These are phyloP conservation scores for Balamuthia mandrillaris DNA, from an alignment of 208 protist species.

Conservation along the genomic window DNA sequence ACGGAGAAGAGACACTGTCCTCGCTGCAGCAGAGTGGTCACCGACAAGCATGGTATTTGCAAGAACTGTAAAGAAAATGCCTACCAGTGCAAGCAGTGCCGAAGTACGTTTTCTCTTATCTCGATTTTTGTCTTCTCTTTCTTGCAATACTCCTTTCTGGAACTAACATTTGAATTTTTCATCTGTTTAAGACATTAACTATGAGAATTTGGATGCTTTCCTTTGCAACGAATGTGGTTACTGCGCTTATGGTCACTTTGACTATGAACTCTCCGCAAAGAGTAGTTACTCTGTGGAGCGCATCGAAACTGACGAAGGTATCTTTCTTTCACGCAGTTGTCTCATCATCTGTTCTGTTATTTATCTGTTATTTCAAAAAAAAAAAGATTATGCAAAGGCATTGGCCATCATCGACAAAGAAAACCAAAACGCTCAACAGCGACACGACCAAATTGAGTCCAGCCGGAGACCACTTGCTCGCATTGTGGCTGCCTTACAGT, in stretches of 20 bases:
- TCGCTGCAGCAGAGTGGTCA: slow-evolving; percentile 64
- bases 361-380: too few species aligned
- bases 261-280: slow-evolving; percentile 43
- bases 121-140: too few species aligned
- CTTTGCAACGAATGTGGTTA: slow-evolving; percentile 87
- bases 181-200: slow-evolving; percentile 93
- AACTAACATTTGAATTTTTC: too few species aligned
- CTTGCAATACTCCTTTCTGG: too few species aligned
- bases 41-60: slow-evolving; percentile 81
- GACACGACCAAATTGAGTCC: slow-evolving; percentile 14
- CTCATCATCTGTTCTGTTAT: too few species aligned
- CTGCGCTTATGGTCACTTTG: slow-evolving; percentile 77
- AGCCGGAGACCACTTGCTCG: background rate
- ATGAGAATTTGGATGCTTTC: slow-evolving; percentile 83
- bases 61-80: slow-evolving; percentile 86
- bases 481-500: too few species aligned
- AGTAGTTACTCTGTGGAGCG: slow-evolving; percentile 30
- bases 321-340: slow-evolving; percentile 23
- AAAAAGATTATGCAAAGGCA: too few species aligned
- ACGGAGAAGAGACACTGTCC: slow-evolving; percentile 73
- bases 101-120: too few species aligned
- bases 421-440: slow-evolving; percentile 57
- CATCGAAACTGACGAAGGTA: slow-evolving; percentile 62
- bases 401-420: slow-evolving; percentile 61
- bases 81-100: slow-evolving; percentile 84